These are phyloP conservation scores for Colletotrichum sp. DNA, from an alignment of 2,329 filamentous ascomycete species.

Conservation along the genomic window DNA sequence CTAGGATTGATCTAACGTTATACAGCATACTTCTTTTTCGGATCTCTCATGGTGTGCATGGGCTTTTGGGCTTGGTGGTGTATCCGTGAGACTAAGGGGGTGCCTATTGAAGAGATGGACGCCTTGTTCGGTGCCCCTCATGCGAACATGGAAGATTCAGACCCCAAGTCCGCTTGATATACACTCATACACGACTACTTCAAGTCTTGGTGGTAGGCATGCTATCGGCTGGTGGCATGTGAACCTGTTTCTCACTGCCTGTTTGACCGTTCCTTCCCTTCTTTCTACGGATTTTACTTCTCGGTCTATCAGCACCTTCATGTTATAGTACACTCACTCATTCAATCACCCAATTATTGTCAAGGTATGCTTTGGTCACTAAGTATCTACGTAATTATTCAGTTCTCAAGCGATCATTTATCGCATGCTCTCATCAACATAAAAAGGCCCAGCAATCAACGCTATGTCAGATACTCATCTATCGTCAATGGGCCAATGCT, in stretches of 20 bases:
- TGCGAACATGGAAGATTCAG: background rate
- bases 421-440: too few species aligned
- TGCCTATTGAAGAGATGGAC: background rate
- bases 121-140: background rate
- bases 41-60: background rate
- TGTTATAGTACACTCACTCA: too few species aligned
- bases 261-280: background rate
- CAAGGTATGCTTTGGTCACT: too few species aligned
- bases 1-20: background rate
- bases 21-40: background rate
- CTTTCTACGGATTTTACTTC: background rate
- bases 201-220: background rate
- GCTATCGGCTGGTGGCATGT: background rate
- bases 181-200: background rate
- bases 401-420: too few species aligned
- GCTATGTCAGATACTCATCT: too few species aligned
- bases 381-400: too few species aligned
- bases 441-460: too few species aligned
- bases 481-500: too few species aligned
- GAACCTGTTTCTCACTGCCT: too few species aligned
- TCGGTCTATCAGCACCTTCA: background rate
- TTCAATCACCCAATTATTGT: too few species aligned
- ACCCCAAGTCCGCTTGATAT: background rate
- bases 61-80: background rate
- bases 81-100: background rate